Evolutionary conservation across 2,329 filamentous ascomycete genomes (phyloP).

Genomic region (Fusarium scirpi): DNA sequence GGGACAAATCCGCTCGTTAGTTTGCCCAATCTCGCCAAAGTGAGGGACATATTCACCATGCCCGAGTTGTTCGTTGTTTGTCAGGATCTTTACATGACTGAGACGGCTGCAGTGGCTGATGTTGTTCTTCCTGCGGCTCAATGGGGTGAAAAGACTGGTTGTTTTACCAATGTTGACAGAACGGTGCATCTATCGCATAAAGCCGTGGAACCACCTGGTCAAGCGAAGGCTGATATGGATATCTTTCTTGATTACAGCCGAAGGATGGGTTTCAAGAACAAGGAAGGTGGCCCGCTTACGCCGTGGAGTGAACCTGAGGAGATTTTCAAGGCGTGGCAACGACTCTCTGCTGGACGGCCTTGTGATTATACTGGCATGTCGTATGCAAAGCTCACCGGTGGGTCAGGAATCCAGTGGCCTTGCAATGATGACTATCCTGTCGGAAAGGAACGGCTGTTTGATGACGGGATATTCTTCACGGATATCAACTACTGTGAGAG

Average conservation of each 20-base stretch:
- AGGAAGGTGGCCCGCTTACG: neutral
- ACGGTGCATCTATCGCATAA: neutral
- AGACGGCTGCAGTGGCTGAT: neutral
- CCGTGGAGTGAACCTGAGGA: neutral
- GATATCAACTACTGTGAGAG: constrained; percentile 6
- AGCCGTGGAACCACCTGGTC: neutral
- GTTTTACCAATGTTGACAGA: neutral
- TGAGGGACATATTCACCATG: neutral
- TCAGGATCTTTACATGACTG: neutral
- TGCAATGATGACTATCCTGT: neutral
- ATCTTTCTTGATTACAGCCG: neutral
- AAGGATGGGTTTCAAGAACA: neutral
- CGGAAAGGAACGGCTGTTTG: neutral
- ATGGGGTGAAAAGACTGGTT: neutral
- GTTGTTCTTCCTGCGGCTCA: neutral
- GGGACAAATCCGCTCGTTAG: neutral
- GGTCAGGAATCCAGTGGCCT: neutral
- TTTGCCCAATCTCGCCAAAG: neutral
- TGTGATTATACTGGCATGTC: neutral
- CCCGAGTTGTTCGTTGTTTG: neutral
- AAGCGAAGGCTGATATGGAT: neutral
- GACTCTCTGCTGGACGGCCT: neutral
- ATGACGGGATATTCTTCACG: neutral
- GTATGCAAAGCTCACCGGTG: neutral
- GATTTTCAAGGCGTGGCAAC: neutral